Conservation (phyloP, 768 basidiomycete species). For the Rhizopogon roseolus region DNA sequence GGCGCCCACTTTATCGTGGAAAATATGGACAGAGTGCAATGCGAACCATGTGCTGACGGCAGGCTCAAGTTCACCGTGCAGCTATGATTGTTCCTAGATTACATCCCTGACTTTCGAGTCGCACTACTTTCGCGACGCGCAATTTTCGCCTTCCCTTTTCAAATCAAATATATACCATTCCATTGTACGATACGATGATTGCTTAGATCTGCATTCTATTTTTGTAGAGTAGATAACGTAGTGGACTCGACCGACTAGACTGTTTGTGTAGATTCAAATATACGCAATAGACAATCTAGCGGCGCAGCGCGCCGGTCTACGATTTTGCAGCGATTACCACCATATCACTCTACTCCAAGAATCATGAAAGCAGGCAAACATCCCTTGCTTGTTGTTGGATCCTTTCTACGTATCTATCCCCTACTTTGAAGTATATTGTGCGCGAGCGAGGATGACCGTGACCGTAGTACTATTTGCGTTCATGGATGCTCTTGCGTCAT, state of each 20-base stretch:
- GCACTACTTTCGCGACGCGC: background rate
- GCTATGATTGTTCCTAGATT: constrained; percentile 7
- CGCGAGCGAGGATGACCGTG: too few relatives aligned
- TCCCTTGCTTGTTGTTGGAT: too few relatives aligned
- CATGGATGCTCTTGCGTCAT: too few relatives aligned
- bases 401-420: too few relatives aligned
- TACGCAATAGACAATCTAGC: background rate
- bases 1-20: constrained; percentile 55
- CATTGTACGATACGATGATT: background rate
- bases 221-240: background rate
- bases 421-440: too few relatives aligned
- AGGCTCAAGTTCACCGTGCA: constrained; percentile 39
- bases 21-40: constrained; percentile 46
- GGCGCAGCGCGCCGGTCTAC: too few relatives aligned
- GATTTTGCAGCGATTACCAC: background rate
- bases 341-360: too few relatives aligned
- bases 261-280: background rate
- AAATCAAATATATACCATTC: background rate
- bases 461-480: too few relatives aligned
- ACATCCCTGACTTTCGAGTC: background rate
- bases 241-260: background rate
- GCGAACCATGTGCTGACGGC: constrained; percentile 35
- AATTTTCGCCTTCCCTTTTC: background rate
- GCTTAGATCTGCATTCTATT: background rate
- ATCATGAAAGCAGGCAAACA: too few relatives aligned